Percentiles rank a stretch among this genome's conserved stretches.
phyloP scores from a whole-genome alignment of 176 grass and related monocot genomes.

The Olyra latifolia region DNA sequence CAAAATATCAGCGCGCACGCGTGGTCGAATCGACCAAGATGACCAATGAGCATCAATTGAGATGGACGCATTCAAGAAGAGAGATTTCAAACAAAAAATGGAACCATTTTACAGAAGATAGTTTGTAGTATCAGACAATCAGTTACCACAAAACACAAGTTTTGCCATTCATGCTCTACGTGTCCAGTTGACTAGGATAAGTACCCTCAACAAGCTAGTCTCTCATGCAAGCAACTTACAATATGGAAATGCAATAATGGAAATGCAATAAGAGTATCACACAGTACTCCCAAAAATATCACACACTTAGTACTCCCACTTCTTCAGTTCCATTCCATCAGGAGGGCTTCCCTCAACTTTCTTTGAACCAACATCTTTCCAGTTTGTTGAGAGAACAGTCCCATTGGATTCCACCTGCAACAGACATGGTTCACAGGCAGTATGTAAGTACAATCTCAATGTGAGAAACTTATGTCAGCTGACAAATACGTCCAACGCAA shows the following conservation, averaged over 20 bases:
- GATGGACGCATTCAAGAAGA: background rate
- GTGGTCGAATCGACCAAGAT: background rate
- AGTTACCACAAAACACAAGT: conserved; percentile 16
- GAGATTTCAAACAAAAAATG: background rate
- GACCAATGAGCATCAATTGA: background rate
- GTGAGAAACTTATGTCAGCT: background rate
- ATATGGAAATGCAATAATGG: conserved; percentile 16
- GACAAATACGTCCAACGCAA: background rate
- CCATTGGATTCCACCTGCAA: conserved; percentile 88
- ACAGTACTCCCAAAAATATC: background rate
- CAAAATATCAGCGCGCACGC: background rate
- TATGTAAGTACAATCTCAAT: background rate
- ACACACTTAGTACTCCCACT: conserved; percentile 61
- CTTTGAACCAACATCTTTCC: conserved; percentile 80
- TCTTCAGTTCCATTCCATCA: conserved; percentile 81
- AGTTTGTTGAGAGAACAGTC: conserved; percentile 84
- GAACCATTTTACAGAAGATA: background rate
- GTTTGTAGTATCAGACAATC: background rate
- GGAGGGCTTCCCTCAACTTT: conserved; percentile 64
- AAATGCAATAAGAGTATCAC: background rate
- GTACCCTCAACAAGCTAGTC: conserved; percentile 31
- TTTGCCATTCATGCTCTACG: conserved; percentile 3
- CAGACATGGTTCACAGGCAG: background rate
- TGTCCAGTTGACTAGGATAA: conserved; percentile 11
- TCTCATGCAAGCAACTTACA: conserved; percentile 35